phyloP scores from a whole-genome alignment of 768 basidiomycete species.

The Suillus fuscotomentosus region DNA sequence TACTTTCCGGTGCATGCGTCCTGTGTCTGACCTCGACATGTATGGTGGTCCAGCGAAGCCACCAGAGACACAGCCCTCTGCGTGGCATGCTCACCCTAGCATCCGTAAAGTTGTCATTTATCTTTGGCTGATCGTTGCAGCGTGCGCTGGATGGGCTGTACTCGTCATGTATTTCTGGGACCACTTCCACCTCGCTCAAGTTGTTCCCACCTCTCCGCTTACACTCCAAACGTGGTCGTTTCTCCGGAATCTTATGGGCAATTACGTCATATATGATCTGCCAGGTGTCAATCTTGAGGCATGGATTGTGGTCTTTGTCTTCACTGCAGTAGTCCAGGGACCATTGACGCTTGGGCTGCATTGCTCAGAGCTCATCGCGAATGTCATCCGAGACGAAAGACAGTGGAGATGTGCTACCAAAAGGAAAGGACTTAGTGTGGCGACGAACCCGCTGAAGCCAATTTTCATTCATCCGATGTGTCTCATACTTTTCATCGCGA shows the following conservation, averaged over 20 bases:
- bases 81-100: not conserved
- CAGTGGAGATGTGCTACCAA: not conserved
- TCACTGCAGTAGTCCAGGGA: slow-evolving; percentile 25
- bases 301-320: slow-evolving; percentile 25
- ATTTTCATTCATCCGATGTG: no score
- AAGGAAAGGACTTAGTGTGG: not conserved
- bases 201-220: no score
- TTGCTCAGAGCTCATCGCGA: slow-evolving; percentile 27
- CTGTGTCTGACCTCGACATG: not conserved
- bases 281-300: not conserved
- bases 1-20: not conserved
- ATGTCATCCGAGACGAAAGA: slow-evolving; percentile 7
- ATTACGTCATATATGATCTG: slow-evolving; percentile 15
- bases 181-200: not conserved
- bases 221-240: slow-evolving; percentile 21
- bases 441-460: not conserved
- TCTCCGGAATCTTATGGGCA: slow-evolving; percentile 14
- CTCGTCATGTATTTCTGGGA: not conserved
- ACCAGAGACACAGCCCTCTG: not conserved
- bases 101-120: not conserved
- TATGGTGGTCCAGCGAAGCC: not conserved
- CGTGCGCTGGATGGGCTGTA: slow-evolving; percentile 21
- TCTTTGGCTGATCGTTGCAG: not conserved
- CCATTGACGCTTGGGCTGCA: slow-evolving; percentile 27
- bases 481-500: slow-evolving; percentile 5